Conservation (phyloP, 1,284 basidiomycete species). For the Trichosporon asahii region DNA sequence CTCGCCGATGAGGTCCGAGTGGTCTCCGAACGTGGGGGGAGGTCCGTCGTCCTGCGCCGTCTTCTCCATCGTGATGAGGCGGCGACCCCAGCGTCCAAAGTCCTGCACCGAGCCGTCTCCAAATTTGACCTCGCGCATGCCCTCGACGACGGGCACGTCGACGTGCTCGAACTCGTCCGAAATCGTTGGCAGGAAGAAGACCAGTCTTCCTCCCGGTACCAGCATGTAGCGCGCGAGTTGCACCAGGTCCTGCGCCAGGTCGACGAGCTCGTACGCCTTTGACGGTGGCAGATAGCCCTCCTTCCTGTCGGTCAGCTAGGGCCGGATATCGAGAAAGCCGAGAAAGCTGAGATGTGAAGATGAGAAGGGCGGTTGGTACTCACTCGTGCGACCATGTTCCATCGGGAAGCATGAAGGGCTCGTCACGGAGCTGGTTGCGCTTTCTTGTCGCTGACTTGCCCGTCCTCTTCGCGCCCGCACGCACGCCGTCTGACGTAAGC, state of each 20-base stretch:
- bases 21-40: constrained; percentile 42
- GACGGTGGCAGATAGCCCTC: constrained; percentile 78
- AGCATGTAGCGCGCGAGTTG: constrained; percentile 78
- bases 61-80: constrained; percentile 89
- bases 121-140: constrained; percentile 66
- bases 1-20: constrained; percentile 25
- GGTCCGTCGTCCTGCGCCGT: constrained; percentile 53
- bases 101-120: constrained; percentile 87
- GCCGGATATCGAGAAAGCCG: too few species aligned
- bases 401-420: constrained; percentile 45
- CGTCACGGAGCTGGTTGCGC: constrained; percentile 41
- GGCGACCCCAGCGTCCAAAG: constrained; percentile 90
- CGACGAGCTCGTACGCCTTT: constrained; percentile 87
- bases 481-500: constrained; percentile 70
- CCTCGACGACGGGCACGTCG: constrained; percentile 70
- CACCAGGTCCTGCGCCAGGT: constrained; percentile 77
- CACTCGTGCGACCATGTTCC: constrained; percentile 50
- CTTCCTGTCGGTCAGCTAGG: constrained; percentile 50
- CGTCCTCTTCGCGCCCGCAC: constrained; percentile 91
- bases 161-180: constrained; percentile 84
- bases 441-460: constrained; percentile 60
- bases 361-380: constrained; percentile 19
- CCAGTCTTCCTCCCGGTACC: constrained; percentile 79
- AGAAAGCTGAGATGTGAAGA: not conserved
- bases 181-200: constrained; percentile 92